Percentiles rank a stretch among this genome's conserved stretches.
Conservation (phyloP, 768 basidiomycete species). For the Mycena galopus region DNA sequence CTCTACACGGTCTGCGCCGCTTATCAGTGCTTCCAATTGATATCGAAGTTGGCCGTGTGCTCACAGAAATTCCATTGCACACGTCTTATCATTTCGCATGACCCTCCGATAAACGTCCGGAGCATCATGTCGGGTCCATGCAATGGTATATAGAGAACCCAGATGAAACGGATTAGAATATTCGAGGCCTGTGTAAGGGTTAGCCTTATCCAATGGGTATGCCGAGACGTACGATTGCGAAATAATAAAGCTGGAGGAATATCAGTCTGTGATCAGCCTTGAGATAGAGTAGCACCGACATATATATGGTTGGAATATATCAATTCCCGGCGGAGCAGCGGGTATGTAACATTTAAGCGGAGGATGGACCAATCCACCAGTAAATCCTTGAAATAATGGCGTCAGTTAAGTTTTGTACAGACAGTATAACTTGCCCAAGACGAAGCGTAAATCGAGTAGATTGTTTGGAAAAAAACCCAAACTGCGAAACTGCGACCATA, state of each 20-base stretch:
- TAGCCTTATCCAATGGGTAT: not conserved
- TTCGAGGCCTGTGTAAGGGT: slow-evolving; percentile 71
- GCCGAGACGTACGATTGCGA: slow-evolving; percentile 70
- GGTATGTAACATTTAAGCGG: slow-evolving; percentile 64
- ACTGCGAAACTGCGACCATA: slow-evolving; percentile 24
- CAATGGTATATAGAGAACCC: slow-evolving; percentile 82
- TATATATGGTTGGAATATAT: slow-evolving; percentile 75
- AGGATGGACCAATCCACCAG: slow-evolving; percentile 94
- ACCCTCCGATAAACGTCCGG: slow-evolving; percentile 74
- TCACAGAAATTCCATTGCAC: slow-evolving; percentile 93
- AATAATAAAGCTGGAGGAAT: slow-evolving; percentile 75
- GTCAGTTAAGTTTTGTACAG: not conserved
- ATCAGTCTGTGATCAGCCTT: not conserved
- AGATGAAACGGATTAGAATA: slow-evolving; percentile 81
- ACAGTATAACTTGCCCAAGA: slow-evolving; percentile 12
- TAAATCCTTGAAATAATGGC: slow-evolving; percentile 73
- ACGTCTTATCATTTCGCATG: slow-evolving; percentile 84
- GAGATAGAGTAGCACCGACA: slow-evolving; percentile 55
- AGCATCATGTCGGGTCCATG: slow-evolving; percentile 61
- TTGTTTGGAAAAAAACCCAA: slow-evolving; percentile 33
- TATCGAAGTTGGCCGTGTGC: slow-evolving; percentile 40
- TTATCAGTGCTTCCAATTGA: not conserved
- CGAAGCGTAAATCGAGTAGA: slow-evolving; percentile 17
- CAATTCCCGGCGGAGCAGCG: slow-evolving; percentile 79
- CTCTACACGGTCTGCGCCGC: slow-evolving; percentile 75